Evolutionary conservation across 345 rosid species (phyloP), one percentile per base, ranked within the genome.

Genomic region (Salix purpurea): DNA sequence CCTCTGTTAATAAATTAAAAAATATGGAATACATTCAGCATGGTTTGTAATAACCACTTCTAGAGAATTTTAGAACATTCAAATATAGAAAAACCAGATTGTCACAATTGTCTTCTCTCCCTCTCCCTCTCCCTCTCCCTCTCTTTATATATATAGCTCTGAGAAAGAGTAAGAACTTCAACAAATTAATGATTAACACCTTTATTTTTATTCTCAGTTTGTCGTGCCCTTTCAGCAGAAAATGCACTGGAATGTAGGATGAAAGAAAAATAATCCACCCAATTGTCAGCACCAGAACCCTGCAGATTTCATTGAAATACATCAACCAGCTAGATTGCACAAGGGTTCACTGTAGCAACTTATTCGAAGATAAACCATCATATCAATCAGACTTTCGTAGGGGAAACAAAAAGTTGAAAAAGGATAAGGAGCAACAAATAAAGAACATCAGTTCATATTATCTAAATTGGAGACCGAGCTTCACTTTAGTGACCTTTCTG

Each of bases 201-300:
- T 96, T 96, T 69, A 92, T 74, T 87, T 91, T 89, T 80, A 82
- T 94, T 85, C 95, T 86, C 91, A 96, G 74, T 74, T 77, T 84
- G 77, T 91, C 97, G 7, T 93, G 94, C 21, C 93, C 93, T 86
- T 90, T 94, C 67, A 96, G 86, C 40, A 96, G 87, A 62, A 80
- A 73, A 81, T 89, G 92, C 66, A 96, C 90, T 1, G 95, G 95
- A 82, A 91, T 89, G 83, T 91, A 88, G 40, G 86, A 78, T 7
- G 97, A 90, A 64, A 94, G 97, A 80, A 96, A 94, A 71, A 92
- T 88, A 70, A 92, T 82, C 99, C 99, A 96, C 75, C 99, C 99
- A 64, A 90, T 79, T 4, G 94, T 86, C 86, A 96, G 83, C 34
- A 90, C 87, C 28, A 94, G 12, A 84, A 84, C 86, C 93, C 99